phyloP scores from a whole-genome alignment of 2,329 filamentous ascomycete species.

The Ascochyta fabae region DNA sequence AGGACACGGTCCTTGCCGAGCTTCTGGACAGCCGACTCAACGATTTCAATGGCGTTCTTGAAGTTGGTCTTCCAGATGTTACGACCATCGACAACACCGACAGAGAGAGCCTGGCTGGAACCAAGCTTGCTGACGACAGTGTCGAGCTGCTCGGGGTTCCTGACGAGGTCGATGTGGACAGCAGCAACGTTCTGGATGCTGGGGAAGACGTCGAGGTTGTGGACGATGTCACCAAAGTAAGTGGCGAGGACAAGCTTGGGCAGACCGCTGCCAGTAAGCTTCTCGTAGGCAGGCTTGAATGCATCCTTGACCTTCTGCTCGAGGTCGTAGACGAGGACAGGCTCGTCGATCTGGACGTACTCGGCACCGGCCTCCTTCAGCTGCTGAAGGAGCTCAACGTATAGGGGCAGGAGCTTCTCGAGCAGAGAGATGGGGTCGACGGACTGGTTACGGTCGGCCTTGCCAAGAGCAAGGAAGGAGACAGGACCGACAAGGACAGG shows the following conservation, averaged over 20 bases:
- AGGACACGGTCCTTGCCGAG: slow-evolving; percentile 97
- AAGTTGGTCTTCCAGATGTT: slow-evolving; percentile 99
- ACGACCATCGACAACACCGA: slow-evolving; percentile 95
- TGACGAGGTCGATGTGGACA: slow-evolving; percentile 94
- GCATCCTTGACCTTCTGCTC: slow-evolving; percentile 88
- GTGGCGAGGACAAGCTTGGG: slow-evolving; percentile 91
- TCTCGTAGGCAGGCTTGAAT: slow-evolving; percentile 98
- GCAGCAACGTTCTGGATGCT: slow-evolving; percentile 75
- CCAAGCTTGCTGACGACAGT: slow-evolving; percentile 82
- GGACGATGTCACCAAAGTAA: slow-evolving; percentile 99
- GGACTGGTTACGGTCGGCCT: slow-evolving; percentile 94
- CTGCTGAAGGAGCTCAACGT: slow-evolving; percentile 89
- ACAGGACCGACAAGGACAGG: slow-evolving; percentile 95
- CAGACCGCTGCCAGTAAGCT: slow-evolving; percentile 79
- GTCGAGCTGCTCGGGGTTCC: slow-evolving; percentile 96
- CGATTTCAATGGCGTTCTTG: slow-evolving; percentile 88
- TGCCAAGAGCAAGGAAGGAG: slow-evolving; percentile 95
- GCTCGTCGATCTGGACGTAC: slow-evolving; percentile 98
- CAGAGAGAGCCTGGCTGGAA: slow-evolving; percentile 87
- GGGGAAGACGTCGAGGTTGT: slow-evolving; percentile 93
- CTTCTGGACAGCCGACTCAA: slow-evolving; percentile 91
- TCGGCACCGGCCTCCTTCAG: slow-evolving; percentile 96
- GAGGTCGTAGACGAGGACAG: slow-evolving; percentile 93
- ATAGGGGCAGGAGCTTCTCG: slow-evolving; percentile 90
- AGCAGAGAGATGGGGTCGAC: slow-evolving; percentile 94